Base-by-base conservation (phyloP, 2,329 filamentous ascomycete genomes). In the Neoascochyta sp. region DNA sequence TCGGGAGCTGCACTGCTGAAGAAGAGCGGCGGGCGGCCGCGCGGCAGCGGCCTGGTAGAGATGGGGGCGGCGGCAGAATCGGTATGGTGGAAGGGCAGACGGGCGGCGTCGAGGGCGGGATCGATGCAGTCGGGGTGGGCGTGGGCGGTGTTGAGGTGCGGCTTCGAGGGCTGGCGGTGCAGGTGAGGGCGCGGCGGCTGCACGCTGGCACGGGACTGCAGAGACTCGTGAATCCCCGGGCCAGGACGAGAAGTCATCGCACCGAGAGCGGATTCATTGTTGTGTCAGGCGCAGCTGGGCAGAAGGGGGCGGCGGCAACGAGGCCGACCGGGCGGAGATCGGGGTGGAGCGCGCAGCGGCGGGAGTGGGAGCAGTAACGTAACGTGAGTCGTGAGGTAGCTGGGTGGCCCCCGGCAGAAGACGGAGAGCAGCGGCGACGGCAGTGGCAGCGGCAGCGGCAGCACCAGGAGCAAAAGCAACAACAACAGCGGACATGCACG, bases 171-270 rank as follows among this genome's bases (percentile, higher is more conserved):
- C 31, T 41, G 54, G 29, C 47, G 47, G 36, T 51, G 53, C 41
- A 33, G 45, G 38, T 53, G 55, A 29, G 43, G 39, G 36, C 45
- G 47, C 31, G 46, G 45, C 24, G 50, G 54, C 44, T 45, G 48
- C 42, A 43, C 54, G 45, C 48, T 55, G 44, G 50, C 58, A 43
- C 54, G 49, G 43, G 47, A 57, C 46, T 63, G 62, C 37, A 55
- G 54, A 52, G 49, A 52, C 46, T 61, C 54, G 47, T 54, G 59
- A 42, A 57, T 55, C 51, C 60, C 60, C 54, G 50, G 54, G 49
- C 54, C 57, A 63, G 60, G 58, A 61, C 62, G 61, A 54, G 63
- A 64, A 62, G 52, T 65, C 63, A 65, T 66, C 48, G 61, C 62
- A 64, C 54, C 43, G 46, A 54, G 46, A 48, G 55, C 56, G 53